Base-by-base conservation (phyloP, 768 basidiomycete species). In the Agrocybe chaxingu region DNA sequence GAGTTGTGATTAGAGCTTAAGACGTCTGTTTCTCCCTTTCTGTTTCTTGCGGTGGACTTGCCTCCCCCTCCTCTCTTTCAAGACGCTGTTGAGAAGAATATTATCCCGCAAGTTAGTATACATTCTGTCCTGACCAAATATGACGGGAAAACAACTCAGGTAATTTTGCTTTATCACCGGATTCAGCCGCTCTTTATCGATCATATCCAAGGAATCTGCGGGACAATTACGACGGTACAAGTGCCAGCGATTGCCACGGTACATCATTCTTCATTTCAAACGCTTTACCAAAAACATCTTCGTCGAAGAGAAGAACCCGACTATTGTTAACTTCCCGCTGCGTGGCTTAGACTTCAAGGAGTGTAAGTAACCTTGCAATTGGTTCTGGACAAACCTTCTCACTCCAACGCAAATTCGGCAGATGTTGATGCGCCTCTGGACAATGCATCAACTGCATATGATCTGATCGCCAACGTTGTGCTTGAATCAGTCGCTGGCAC, bases 281-380 rank as follows among this genome's bases (percentile, higher is more conserved):
- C 84, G 97, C 35, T 99, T 98, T 71, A 94, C 92, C 18, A 97
- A 91, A 66, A 99, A 98, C 66, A 78, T 78, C 46, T 98, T 98
- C 60, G 94, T 98, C 5, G 96, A 98, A 67, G 97, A 99, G 68
- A 97, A 97, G 70, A 99, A 99, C 62, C 96, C 96, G 7, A 99
- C 97, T 1, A 95, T 99, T 53, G 90, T 99, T 58, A 99, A 96
- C 64, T 99, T 97, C 62, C 96, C 96, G 2, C 75, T 98, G 19
- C 81, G 89, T 51, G 95, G 96, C 3, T 79, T 98, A 13, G 96
- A 99, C 68, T 87, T 99, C 66, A 74, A 73, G 59, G 93, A 93
- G 44, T 98, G 97, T 97, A 66, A 61, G 93, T 75, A 7, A 36
- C 48, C 60, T 51, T 56, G 54, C 55, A 55, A 52, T 57, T 57